phyloP scores from a whole-genome alignment of 2,329 filamentous ascomycete species.

The Talaromyces atroroseus region DNA sequence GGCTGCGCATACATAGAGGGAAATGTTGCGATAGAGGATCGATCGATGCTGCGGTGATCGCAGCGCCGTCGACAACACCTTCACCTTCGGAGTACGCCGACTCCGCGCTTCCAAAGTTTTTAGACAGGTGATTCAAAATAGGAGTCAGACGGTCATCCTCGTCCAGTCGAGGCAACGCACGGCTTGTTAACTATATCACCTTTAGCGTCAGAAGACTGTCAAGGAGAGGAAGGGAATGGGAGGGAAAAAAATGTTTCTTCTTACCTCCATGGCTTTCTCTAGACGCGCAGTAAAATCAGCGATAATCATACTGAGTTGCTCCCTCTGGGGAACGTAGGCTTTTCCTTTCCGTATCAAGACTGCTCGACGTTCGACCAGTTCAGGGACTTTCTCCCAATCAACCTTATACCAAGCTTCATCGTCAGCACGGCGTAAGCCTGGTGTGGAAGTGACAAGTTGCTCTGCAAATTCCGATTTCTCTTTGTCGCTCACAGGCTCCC shows the following conservation, averaged over 20 bases:
- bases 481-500: constrained; percentile 73
- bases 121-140: constrained; percentile 76
- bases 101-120: constrained; percentile 91
- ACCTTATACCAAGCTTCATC: constrained; percentile 94
- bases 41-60: constrained; percentile 72
- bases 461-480: constrained; percentile 66
- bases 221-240: too few relatives aligned
- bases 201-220: neutral
- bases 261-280: constrained; percentile 76
- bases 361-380: constrained; percentile 72
- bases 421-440: constrained; percentile 50
- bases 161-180: constrained; percentile 83
- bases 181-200: constrained; percentile 65
- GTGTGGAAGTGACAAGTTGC: constrained; percentile 56
- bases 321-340: constrained; percentile 81
- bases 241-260: constrained; percentile 14
- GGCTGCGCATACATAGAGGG: constrained; percentile 87
- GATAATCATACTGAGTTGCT: constrained; percentile 84
- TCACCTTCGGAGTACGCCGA: constrained; percentile 67
- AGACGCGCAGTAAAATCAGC: constrained; percentile 76
- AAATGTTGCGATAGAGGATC: constrained; percentile 76
- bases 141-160: constrained; percentile 87
- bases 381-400: constrained; percentile 88
- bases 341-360: constrained; percentile 76
- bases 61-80: constrained; percentile 60